A percentile compares a stretch with the other conserved stretches of the same genome.
These are phyloP conservation scores for Heteromeles arbutifolia DNA, from an alignment of 306 rosid genomes.

Conservation along the genomic window DNA sequence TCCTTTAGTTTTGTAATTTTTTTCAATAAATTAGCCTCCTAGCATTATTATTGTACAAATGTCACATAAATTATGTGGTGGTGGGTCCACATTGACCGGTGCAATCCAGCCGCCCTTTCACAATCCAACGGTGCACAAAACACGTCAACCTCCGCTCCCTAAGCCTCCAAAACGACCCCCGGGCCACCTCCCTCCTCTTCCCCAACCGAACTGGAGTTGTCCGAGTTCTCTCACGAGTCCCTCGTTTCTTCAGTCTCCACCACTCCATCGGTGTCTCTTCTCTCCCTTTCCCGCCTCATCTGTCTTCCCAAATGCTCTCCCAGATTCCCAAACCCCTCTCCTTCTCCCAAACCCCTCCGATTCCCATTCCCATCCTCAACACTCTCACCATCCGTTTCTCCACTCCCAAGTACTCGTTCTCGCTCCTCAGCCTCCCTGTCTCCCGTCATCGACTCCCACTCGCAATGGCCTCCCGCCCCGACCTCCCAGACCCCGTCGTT, in stretches of 20 bases:
- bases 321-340: slow-evolving; percentile 16
- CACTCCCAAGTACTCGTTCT: neutral
- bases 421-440: neutral
- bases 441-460: slow-evolving; percentile 8
- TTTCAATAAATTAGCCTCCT: too few species aligned
- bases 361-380: slow-evolving; percentile 5
- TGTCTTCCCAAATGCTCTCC: slow-evolving; percentile 25
- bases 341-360: neutral
- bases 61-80: neutral
- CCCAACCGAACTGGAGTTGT: neutral
- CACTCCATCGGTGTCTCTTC: neutral
- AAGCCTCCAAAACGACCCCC: neutral
- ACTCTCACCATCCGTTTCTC: neutral
- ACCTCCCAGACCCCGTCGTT: slow-evolving; percentile 14
- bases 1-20: rapidly evolving
- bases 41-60: too few species aligned
- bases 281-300: slow-evolving; percentile 1
- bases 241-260: neutral
- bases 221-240: neutral
- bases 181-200: neutral
- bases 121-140: neutral
- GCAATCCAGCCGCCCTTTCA: neutral
- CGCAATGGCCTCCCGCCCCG: slow-evolving; percentile 30
- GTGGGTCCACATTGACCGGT: neutral
- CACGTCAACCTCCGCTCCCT: neutral